Evolutionary conservation across 495 filamentous ascomycete species (phyloP).

Genomic region (Hyaloscypha finlandica): DNA sequence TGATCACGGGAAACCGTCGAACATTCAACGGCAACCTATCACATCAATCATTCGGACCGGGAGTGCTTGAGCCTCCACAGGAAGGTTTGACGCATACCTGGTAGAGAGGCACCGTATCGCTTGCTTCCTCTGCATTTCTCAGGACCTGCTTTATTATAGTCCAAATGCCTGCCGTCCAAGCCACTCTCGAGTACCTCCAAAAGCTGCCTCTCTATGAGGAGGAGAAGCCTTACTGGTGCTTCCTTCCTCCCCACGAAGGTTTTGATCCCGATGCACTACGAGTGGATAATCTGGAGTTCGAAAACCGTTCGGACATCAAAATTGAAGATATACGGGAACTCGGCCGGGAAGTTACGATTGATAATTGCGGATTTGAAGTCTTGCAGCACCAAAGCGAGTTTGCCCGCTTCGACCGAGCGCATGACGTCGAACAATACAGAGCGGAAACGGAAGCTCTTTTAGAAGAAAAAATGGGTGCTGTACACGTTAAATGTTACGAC

Average conservation of each 20-base stretch:
- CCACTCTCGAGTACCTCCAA: slow-evolving; percentile 22
- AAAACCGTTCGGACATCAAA: slow-evolving; percentile 4
- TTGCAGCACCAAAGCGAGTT: slow-evolving; percentile 9
- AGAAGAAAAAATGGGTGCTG: slow-evolving; percentile 9
- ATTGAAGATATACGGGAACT: slow-evolving; percentile 19
- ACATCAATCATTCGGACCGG: too few relatives aligned
- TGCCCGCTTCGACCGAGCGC: not conserved
- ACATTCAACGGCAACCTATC: too few relatives aligned
- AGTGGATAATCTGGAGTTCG: slow-evolving; percentile 24
- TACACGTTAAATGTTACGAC: slow-evolving; percentile 23
- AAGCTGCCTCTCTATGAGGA: slow-evolving; percentile 20
- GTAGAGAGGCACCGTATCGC: too few relatives aligned
- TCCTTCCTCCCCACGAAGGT: slow-evolving; percentile 8
- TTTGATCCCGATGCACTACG: slow-evolving; percentile 22
- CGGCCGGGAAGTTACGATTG: not conserved
- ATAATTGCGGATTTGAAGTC: slow-evolving; percentile 21
- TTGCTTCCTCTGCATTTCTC: too few relatives aligned
- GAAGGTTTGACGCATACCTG: too few relatives aligned
- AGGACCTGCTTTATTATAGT: too few relatives aligned
- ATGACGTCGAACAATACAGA: slow-evolving; percentile 12
- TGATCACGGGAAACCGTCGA: too few relatives aligned
- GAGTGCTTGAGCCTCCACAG: too few relatives aligned
- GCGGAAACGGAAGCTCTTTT: slow-evolving; percentile 17
- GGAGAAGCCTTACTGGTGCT: slow-evolving; percentile 28
- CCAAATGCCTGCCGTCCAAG: slow-evolving; percentile 14